phyloP scores from a whole-genome alignment of 352 stramenopile genomes.

The Saprolegnia diclina region DNA sequence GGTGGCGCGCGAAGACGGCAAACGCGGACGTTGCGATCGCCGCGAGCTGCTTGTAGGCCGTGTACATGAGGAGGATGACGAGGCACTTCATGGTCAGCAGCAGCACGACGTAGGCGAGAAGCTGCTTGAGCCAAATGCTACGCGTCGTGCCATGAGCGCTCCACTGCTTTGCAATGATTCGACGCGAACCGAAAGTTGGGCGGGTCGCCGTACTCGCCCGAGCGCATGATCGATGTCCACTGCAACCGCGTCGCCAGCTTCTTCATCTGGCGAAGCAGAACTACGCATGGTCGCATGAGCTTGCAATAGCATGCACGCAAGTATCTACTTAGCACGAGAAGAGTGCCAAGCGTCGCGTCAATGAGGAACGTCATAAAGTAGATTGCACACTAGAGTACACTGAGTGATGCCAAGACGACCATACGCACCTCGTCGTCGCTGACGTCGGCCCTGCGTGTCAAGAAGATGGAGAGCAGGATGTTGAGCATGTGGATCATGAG shows the following conservation, averaged over 20 bases:
- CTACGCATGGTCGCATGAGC: conserved; percentile 29
- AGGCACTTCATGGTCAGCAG: conserved; percentile 54
- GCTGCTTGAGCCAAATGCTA: conserved; percentile 51
- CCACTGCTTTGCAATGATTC: not conserved
- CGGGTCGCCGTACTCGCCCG: conserved; percentile 65
- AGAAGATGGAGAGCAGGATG: conserved; percentile 55
- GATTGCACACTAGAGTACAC: conserved; percentile 44
- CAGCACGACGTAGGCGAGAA: conserved; percentile 39
- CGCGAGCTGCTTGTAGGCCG: conserved; percentile 43
- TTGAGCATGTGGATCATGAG: conserved; percentile 57
- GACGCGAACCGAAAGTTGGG: conserved; percentile 32
- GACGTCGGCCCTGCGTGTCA: conserved; percentile 37
- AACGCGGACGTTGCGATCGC: conserved; percentile 45
- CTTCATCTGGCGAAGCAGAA: conserved; percentile 43
- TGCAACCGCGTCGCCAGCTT: conserved; percentile 33
- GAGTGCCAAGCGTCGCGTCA: conserved; percentile 52
- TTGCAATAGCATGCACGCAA: not conserved
- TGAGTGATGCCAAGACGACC: not conserved
- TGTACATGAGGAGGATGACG: conserved; percentile 38
- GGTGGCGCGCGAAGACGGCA: conserved; percentile 44
- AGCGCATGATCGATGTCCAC: conserved; percentile 41
- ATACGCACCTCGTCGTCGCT: conserved; percentile 48
- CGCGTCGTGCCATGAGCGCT: too few species aligned
- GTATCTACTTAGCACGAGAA: conserved; percentile 31
- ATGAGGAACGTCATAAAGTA: conserved; percentile 72